Conservation (phyloP, 768 basidiomycete species). For the Lepiota brunneoincarnata region DNA sequence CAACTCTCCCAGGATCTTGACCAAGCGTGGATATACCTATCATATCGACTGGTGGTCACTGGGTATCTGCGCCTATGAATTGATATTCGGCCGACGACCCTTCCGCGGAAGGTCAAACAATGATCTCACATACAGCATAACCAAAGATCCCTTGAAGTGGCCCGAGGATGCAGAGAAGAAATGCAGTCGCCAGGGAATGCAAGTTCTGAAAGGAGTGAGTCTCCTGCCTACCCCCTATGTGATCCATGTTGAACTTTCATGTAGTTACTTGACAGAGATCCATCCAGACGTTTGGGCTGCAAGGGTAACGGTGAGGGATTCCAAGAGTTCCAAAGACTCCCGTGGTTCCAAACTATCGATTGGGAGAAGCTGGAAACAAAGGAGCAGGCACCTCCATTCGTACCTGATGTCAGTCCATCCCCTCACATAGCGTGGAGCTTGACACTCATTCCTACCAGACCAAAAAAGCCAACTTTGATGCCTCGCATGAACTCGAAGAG, state of each 20-base stretch:
- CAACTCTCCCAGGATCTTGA: slow-evolving; percentile 55
- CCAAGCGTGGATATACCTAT: slow-evolving; percentile 92
- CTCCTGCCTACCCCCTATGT: not conserved
- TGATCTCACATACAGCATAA: slow-evolving; percentile 89
- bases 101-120: slow-evolving; percentile 93
- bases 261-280: slow-evolving; percentile 87
- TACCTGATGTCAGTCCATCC: slow-evolving; percentile 70
- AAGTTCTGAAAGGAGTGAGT: slow-evolving; percentile 77
- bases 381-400: slow-evolving; percentile 74
- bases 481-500: slow-evolving; percentile 97
- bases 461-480: slow-evolving; percentile 99
- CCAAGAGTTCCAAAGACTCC: slow-evolving; percentile 72
- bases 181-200: slow-evolving; percentile 75
- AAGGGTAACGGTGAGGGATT: slow-evolving; percentile 77
- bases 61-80: slow-evolving; percentile 89
- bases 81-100: slow-evolving; percentile 87
- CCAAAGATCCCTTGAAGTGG: slow-evolving; percentile 83
- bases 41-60: slow-evolving; percentile 98
- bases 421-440: slow-evolving; percentile 11
- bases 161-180: slow-evolving; percentile 86
- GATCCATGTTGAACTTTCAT: not conserved
- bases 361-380: slow-evolving; percentile 87
- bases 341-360: slow-evolving; percentile 88
- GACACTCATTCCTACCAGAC: slow-evolving; percentile 46
- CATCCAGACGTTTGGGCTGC: slow-evolving; percentile 77